Conservation (phyloP, 2,329 filamentous ascomycete genomes). For the Fusarium sp. region DNA sequence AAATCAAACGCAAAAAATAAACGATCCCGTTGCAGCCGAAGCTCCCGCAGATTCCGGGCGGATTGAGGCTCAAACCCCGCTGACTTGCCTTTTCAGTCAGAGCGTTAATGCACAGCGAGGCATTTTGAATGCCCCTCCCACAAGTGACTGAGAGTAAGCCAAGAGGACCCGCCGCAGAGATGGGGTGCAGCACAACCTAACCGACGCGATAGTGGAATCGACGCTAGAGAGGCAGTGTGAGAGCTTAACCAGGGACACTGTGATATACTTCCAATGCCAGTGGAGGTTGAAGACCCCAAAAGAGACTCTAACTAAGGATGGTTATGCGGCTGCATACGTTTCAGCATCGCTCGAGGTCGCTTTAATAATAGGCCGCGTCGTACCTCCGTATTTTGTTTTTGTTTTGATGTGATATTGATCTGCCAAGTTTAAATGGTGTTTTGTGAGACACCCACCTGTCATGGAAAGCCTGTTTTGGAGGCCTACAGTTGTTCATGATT, state of each 20-base stretch:
- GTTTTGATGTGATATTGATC: conserved; percentile 1
- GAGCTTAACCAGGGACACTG: conserved; percentile 26
- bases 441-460: conserved; percentile 33
- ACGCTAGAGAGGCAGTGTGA: conserved; percentile 41
- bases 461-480: conserved; percentile 28
- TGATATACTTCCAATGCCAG: conserved; percentile 16
- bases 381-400: conserved; percentile 15
- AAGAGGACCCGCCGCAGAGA: conserved; percentile 19
- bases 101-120: conserved; percentile 31
- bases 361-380: conserved; percentile 12
- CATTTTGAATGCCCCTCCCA: conserved; percentile 21
- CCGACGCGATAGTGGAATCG: conserved; percentile 31
- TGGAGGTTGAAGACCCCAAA: not conserved
- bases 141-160: too few species aligned
- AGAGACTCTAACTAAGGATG: not conserved
- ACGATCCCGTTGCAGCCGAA: conserved; percentile 38
- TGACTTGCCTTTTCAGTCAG: conserved; percentile 15
- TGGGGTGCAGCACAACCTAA: conserved; percentile 34
- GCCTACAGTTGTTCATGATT: conserved; percentile 17
- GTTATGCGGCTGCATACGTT: conserved; percentile 16
- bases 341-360: conserved; percentile 31
- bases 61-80: conserved; percentile 39
- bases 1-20: not conserved
- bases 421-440: conserved; percentile 10
- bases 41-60: conserved; percentile 37